Base-by-base conservation (phyloP, 352 stramenopile genomes). In the Phytopythium sindhum region DNA sequence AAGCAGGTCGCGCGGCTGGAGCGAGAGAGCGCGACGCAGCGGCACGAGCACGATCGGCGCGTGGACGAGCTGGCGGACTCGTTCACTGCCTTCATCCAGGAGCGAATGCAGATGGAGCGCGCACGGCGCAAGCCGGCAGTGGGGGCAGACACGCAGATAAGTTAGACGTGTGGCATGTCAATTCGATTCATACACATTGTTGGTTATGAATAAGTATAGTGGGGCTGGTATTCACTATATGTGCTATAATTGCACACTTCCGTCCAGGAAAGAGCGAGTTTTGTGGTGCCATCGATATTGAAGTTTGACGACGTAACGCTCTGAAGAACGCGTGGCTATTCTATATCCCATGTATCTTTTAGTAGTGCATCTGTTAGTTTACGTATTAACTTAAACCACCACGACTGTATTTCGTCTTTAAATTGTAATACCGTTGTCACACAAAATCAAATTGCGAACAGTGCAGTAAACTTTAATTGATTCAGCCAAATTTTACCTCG, bases 51-150 rank as follows among this genome's bases (percentile, higher is more conserved):
- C 42, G 80, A 93, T 42, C 74, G 73, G 47, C 73, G 76, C n/a
- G 73, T 88, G 35, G 78, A 90, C 50, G 55, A 77, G 24, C 67
- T 89, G 54, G 72, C 77, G 0, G 77, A 88, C 63, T 80, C 81
- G 19, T 73, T 88, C 47, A 61, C 60, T 8, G 57, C 56, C 28
- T 90, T 90, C 47, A 39, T 91, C 11, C 83, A 89, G 63, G 72
- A 85, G 26, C 78, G 86, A 55, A 66, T 90, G n/a, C 60, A 65
- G 8, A 64, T 57, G 21, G 78, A 89, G 48, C 74, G 72, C 33
- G 69, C 77, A 51, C 72, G 72, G 29, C 63, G 78, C 41, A 71
- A 84, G 51, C 70, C 70, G 61, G 42, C 35, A 17, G 45, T 10
- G 26, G 48, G 31, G n/a, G 15, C 2, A 57, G 51, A 57, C 17